Base-by-base conservation (phyloP, 2,329 filamentous ascomycete species). In the Aspergillus proliferans region DNA sequence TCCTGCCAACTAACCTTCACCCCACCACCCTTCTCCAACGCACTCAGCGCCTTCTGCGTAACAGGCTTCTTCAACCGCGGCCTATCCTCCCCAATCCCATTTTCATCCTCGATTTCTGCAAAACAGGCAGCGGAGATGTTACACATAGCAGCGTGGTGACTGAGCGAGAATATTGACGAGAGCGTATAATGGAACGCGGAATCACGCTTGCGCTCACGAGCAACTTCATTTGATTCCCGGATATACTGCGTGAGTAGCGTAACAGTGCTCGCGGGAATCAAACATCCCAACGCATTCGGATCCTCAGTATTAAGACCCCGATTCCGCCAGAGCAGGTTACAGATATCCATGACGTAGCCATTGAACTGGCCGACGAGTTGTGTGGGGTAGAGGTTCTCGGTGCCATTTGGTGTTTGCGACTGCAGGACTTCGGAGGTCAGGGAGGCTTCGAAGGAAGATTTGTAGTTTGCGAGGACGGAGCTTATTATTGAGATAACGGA, bases 301-400 rank as follows among this genome's bases (percentile, higher is more conserved):
- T 92, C 87, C 1, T 74, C 72, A 10, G 72, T 71, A 50, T 81
- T 81, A 51, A 94, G 85, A 1, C 85, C 88, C 10, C 84, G 81
- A 19, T 81, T 80, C 7, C 88, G 81, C 88, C 88, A 94, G 43
- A 93, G 67, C 45, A 87, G 82, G 63, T 94, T 94, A 73, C 88
- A 91, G 28, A 90, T 79, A 63, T 95, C 89, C 82, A 93, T 91
- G 28, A 94, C 78, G 64, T 86, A 90, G 19, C 85, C 85, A 64
- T 95, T 95, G 71, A 93, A 91, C 21, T 78, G 71, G 54, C 82
- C 80, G 38, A 89, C 80, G 48, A 85, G 80, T 28, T 75, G 70
- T 39, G 79, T 75, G 24, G 82, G 75, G 52, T 84, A 85, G 52
- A 68, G 56, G n/a, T 55, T 66, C 54, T 60, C 58, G 43, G 55